A percentile compares a stretch with the other conserved stretches of the same genome.
These are phyloP conservation scores for Protomyces arabidopsidicola DNA, from an alignment of 1,139 yeast species.

Conservation along the genomic window DNA sequence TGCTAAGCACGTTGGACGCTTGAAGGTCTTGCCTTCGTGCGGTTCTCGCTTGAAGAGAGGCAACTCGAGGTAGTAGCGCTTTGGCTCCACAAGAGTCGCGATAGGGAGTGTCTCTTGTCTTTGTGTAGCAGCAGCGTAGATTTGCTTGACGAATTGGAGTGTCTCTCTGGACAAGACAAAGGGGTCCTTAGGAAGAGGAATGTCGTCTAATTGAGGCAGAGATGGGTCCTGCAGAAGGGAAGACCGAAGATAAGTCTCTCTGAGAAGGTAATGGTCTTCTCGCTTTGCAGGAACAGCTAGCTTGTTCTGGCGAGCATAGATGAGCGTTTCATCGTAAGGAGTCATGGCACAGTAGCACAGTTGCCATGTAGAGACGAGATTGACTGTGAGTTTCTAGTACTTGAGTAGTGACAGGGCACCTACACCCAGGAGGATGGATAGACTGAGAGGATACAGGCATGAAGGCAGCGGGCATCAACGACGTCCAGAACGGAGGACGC, in stretches of 20 bases:
- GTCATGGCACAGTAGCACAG: not conserved
- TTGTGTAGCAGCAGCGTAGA: not conserved
- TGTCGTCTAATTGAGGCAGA: not conserved
- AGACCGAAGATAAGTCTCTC: not conserved
- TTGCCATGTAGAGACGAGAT: too few species aligned
- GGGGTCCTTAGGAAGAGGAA: not conserved
- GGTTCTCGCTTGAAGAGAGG: not conserved
- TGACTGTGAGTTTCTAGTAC: too few species aligned
- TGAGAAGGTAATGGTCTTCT: not conserved
- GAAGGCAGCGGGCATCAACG: too few species aligned
- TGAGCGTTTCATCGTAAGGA: not conserved
- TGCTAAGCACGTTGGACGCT: not conserved
- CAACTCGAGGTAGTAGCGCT: not conserved
- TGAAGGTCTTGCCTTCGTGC: not conserved
- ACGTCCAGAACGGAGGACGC: too few species aligned
- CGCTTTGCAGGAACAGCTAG: not conserved
- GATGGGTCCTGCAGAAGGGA: not conserved
- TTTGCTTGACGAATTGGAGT: not conserved
- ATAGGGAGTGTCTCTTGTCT: not conserved
- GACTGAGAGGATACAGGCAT: too few species aligned
- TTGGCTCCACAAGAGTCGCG: not conserved
- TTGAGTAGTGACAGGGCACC: too few species aligned
- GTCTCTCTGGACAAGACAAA: not conserved
- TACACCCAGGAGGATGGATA: too few species aligned
- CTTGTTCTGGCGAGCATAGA: not conserved